These are phyloP conservation scores for Mariannaea sp. DNA, from an alignment of 2,329 filamentous ascomycete species.

Conservation along the genomic window DNA sequence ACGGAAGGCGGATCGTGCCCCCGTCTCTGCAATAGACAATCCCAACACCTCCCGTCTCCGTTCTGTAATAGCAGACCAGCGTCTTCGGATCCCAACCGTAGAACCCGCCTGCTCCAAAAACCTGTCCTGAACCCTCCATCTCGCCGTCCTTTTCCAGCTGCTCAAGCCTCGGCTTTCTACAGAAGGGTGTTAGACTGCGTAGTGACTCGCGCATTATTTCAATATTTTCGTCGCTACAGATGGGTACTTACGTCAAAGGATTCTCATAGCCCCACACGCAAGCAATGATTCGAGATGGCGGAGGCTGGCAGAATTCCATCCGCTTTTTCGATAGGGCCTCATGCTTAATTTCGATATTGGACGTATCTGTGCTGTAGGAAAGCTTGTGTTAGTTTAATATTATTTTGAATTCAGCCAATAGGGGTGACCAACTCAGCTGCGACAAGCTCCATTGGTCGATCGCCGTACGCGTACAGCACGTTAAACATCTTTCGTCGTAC, in stretches of 20 bases:
- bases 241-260: slow-evolving; percentile 16
- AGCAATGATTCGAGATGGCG: slow-evolving; percentile 14
- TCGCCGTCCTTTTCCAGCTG: slow-evolving; percentile 18
- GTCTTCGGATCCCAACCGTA: slow-evolving; percentile 16
- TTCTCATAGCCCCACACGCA: slow-evolving; percentile 15
- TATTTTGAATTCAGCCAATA: neutral
- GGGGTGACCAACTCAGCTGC: slow-evolving; percentile 8
- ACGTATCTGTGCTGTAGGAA: slow-evolving; percentile 1
- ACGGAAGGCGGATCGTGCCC: slow-evolving; percentile 19
- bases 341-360: slow-evolving; percentile 19
- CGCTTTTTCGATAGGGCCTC: slow-evolving; percentile 21
- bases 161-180: slow-evolving; percentile 7
- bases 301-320: slow-evolving; percentile 18
- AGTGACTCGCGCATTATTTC: too few species aligned
- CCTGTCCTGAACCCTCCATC: slow-evolving; percentile 7
- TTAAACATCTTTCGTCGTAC: slow-evolving; percentile 18
- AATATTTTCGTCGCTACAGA: neutral
- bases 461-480: slow-evolving; percentile 17
- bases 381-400: neutral
- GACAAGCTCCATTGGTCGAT: slow-evolving; percentile 20
- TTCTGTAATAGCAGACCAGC: slow-evolving; percentile 18
- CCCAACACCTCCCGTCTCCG: slow-evolving; percentile 10
- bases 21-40: slow-evolving; percentile 15
- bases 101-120: slow-evolving; percentile 14
- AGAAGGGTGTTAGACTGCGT: neutral